phyloP scores from a whole-genome alignment of 2,329 filamentous ascomycete species.

The Scleromitrula shiraiana region DNA sequence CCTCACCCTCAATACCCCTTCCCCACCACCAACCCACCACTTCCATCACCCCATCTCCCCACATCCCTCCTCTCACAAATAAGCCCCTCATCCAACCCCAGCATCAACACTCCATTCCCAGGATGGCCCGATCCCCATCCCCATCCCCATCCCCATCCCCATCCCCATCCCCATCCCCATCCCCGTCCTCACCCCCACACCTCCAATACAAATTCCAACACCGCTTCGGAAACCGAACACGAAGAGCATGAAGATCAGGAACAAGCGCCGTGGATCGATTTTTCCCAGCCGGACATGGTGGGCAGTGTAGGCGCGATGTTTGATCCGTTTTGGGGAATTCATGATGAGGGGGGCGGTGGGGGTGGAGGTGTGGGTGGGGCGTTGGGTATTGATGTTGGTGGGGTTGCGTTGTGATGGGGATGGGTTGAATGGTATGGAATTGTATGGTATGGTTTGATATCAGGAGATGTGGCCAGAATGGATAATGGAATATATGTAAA shows the following conservation, averaged over 20 bases:
- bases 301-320: background rate
- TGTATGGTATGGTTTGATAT: too few species aligned
- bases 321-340: background rate
- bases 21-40: background rate
- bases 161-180: background rate
- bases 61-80: too few species aligned
- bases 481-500: too few species aligned
- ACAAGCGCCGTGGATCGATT: background rate
- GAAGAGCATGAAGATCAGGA: too few species aligned
- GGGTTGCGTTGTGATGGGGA: too few species aligned
- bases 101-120: background rate
- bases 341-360: background rate
- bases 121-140: constrained; percentile 1
- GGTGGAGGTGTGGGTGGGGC: background rate
- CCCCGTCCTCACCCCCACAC: background rate
- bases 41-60: background rate
- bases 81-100: background rate
- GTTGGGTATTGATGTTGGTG: too few species aligned
- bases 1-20: background rate
- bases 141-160: background rate
- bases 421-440: too few species aligned
- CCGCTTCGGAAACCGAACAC: background rate
- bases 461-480: too few species aligned
- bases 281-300: background rate
- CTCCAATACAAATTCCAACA: background rate